Base-by-base conservation (phyloP, 345 rosid genomes). In the Geranium rotundifolium region DNA sequence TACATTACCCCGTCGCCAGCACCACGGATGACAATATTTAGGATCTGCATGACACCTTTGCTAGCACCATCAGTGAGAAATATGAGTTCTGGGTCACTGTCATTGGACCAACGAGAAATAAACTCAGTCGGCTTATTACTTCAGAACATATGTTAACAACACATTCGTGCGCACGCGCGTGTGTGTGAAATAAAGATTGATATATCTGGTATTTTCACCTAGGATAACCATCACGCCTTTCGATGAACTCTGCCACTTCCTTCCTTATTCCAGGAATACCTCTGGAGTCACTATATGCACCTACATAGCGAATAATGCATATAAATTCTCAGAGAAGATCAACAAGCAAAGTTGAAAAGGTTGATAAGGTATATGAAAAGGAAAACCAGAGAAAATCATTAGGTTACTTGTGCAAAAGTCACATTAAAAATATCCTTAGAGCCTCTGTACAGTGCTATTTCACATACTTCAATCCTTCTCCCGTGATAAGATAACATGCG, bases 1-100 rank as follows among this genome's bases (percentile, higher is more conserved):
- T 68, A 59, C 20, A 58, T 80, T 83, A 93, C 97, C 87, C 99
- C 99, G 57, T 93, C 99, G 64, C 95, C 69, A 64, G 72, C 74
- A 60, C 96, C 95, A 9, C 96, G 88, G 69, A 93, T 93, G 57
- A 90, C 76, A 67, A 88, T 75, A 65, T 86, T 93, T 82, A 93
- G 73, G 70, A 85, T 87, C 78, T 92, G 97, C 95, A 89, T 92
- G 67, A 92, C 96, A 77, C 98, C 98, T 82, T 89, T 89, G 81
- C 98, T 89, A 6, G 98, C 98, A 73, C 98, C 98, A 80, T 89
- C 97, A 60, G 98, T 92, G 69, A 92, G 98, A 71, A 73, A 92
- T 66, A 92, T 85, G 76, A 85, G 89, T 71, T 92, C 98, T 34
- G 97, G 97, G 72, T 92, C 97, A 71, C 99, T 93, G 84, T 72